Evolutionary conservation across 1,284 basidiomycete species (phyloP), one percentile per base, ranked within the genome.

Genomic region (Trametes hirsuta): DNA sequence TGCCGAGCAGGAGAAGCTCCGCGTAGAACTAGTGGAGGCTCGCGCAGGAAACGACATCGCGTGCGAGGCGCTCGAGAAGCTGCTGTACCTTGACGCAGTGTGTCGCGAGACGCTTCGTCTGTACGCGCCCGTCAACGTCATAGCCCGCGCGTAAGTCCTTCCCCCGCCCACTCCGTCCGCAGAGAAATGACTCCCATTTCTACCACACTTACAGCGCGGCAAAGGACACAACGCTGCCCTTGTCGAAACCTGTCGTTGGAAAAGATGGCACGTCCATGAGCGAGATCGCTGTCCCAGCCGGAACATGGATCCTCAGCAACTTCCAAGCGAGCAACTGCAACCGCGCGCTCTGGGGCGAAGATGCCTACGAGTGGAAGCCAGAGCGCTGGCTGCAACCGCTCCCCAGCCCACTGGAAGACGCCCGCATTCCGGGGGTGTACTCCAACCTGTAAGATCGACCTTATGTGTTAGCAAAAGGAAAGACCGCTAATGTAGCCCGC

Each of bases 41-140:
- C 58, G 55, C 4, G 51, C 56, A 15, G 61, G 66, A 5, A 56
- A 55, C 25, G 69, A 72, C 39, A 50, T 73, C 35, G 25, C 68
- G 0, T 71, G 73, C 49, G 73, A 75, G 44, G 52, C 55, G 1
- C 63, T 75, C 14, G 69, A 70, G 42, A 60, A 53, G 9, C 62
- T 75, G 12, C 69, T 72, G 1, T 74, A 68, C 55, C 66, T 75
- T 6, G 74, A 75, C 47, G 74, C 70, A 1, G 66, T 75, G 10
- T 71, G 70, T 44, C 63, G 71, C 8, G 74, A 75, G 51, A 72
- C 72, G 1, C 59, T 75, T 9, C 66, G 73, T n/a, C 47, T 70
- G 61, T 66, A 48, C 40, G 55, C 53, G 14, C 47, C 46, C 21
- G 40, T 58, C 21, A 47, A 46, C 42, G 37, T 51, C 5, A 42